Evolutionary conservation across 2,329 filamentous ascomycete species (phyloP), one percentile per base, ranked within the genome.

Genomic region (Thielaviopsis musarum): DNA sequence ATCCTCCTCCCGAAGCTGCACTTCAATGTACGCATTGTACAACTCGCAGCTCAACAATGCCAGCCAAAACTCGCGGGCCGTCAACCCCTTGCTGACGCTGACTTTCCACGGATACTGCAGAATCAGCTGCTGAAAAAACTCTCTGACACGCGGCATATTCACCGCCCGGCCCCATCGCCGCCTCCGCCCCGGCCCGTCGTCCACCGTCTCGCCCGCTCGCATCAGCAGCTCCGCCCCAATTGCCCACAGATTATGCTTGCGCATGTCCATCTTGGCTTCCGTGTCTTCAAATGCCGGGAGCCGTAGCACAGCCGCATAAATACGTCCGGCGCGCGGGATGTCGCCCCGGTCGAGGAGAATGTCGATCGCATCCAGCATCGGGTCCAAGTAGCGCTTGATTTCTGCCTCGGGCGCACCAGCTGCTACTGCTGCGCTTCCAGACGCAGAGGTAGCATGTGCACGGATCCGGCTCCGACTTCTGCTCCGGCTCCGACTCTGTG

Each of bases 141-240:
- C 68, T 45, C 71, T 71, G 1, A 80, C 71, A 3, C 68, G 70
- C 6, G 69, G 69, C 60, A 78, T 67, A 65, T 78, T 79, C 60
- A 69, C 69, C 0, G 75, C 70, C 0, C 69, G 67, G 41, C 74
- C 75, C 76, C 75, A 77, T 60, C 69, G 67, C n/a, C 24, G 58
- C 2, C 45, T 15, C 51, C 15, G 17, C 30, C 12, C 51, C 15
- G 5, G 49, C n/a, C 30, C 59, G 17, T 48, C 41, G n/a, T 26
- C 38, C 22, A 21, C 21, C 56, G 54, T 52, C 57, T 64, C 60
- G 26, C 59, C 60, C 19, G 22, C 58, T 19, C 85, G 80, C 72
- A 95, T 82, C 59, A 95, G 72, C 21, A 96, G 80, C 71, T 95
- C 91, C 1, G 88, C 88, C 0, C 88, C 90, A 52, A 95, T 78